These are phyloP conservation scores for Colletotrichum zoysiae DNA, from an alignment of 2,329 filamentous ascomycete genomes.

Conservation along the genomic window DNA sequence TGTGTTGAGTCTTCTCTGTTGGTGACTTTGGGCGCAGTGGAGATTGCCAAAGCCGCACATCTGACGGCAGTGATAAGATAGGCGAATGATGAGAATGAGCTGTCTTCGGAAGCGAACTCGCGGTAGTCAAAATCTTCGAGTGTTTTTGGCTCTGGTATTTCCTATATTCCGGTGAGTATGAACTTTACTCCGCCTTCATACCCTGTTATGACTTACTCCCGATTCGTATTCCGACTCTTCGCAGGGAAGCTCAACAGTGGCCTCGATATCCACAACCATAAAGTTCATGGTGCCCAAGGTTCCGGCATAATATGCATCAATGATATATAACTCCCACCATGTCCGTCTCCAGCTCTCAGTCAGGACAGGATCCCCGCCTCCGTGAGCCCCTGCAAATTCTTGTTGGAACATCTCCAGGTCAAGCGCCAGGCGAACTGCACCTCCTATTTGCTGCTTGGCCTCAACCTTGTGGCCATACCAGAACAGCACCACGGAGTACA, in stretches of 20 bases:
- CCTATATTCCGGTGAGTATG: constrained; percentile 46
- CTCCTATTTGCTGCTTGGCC: constrained; percentile 51
- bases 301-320: constrained; percentile 64
- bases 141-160: constrained; percentile 58
- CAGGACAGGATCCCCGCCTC: constrained; percentile 58
- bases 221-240: constrained; percentile 69
- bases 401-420: constrained; percentile 70
- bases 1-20: constrained; percentile 46
- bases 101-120: constrained; percentile 67
- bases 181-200: neutral
- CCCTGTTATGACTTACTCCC: constrained; percentile 50
- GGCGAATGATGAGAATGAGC: constrained; percentile 73
- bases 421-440: constrained; percentile 70
- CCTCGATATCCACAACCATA: constrained; percentile 54
- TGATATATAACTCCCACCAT: constrained; percentile 78
- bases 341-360: constrained; percentile 76
- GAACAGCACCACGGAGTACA: constrained; percentile 54
- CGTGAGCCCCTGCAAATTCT: constrained; percentile 64
- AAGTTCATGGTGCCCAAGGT: constrained; percentile 48
- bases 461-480: constrained; percentile 48
- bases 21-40: constrained; percentile 42
- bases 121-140: constrained; percentile 72
- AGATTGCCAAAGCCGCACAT: constrained; percentile 46
- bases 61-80: constrained; percentile 75
- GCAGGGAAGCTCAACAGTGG: constrained; percentile 72